Percentiles rank a stretch among this genome's conserved stretches.
These are phyloP conservation scores for Schwanniomyces polymorphus DNA, from an alignment of 805 yeast species.

Conservation along the genomic window DNA sequence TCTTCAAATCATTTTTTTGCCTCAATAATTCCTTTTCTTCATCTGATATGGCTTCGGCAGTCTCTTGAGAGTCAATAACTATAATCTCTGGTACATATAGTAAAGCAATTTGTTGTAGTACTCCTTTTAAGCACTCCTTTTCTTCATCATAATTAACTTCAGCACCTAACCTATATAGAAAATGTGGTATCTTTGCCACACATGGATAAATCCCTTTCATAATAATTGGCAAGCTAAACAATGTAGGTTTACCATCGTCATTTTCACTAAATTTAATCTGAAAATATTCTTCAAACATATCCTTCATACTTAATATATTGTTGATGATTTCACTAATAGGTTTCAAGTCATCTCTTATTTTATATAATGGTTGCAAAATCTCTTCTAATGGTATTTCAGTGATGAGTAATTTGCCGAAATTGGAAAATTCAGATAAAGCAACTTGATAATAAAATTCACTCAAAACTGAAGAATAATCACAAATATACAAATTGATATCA, in stretches of 20 bases:
- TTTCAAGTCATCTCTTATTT: slow-evolving; percentile 8
- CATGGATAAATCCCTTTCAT: slow-evolving; percentile 64
- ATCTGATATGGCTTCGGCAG: background rate
- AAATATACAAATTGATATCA: slow-evolving; percentile 71
- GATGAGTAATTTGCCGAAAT: slow-evolving; percentile 58
- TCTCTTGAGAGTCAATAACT: slow-evolving; percentile 12
- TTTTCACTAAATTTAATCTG: slow-evolving; percentile 44
- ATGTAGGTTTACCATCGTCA: slow-evolving; percentile 25
- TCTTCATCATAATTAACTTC: slow-evolving; percentile 69
- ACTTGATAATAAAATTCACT: slow-evolving; percentile 78
- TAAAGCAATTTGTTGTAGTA: slow-evolving; percentile 67
- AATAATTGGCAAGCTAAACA: slow-evolving; percentile 67
- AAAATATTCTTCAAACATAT: slow-evolving; percentile 84
- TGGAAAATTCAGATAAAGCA: slow-evolving; percentile 74
- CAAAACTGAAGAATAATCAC: slow-evolving; percentile 75
- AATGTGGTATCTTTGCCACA: slow-evolving; percentile 60
- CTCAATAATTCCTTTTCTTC: slow-evolving; percentile 15
- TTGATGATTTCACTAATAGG: slow-evolving; percentile 15
- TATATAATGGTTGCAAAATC: slow-evolving; percentile 38
- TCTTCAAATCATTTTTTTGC: slow-evolving; percentile 17
- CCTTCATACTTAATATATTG: slow-evolving; percentile 49
- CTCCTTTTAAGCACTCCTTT: slow-evolving; percentile 61
- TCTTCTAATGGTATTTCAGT: slow-evolving; percentile 21
- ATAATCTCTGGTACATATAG: slow-evolving; percentile 67
- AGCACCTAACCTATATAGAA: slow-evolving; percentile 61